Base-by-base conservation (phyloP, 2,329 filamentous ascomycete genomes). In the Aspergillus novoparasiticus region DNA sequence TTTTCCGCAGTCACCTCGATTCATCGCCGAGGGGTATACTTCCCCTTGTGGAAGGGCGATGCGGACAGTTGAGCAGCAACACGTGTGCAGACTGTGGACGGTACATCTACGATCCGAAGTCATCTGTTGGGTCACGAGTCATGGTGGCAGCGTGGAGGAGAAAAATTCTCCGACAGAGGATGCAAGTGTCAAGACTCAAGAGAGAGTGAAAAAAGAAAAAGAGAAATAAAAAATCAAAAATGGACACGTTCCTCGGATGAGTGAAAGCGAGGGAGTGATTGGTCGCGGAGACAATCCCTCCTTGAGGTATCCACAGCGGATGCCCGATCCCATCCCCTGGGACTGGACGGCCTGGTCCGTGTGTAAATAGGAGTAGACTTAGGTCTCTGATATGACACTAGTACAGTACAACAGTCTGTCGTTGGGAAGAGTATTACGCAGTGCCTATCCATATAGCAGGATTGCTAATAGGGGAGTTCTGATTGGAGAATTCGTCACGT, bases 111-210 rank as follows among this genome's bases (percentile, higher is more conserved):
- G 51, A 54, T 48, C 54, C 53, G 54, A 41, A 34, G 21, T 62
- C 60, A 62, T 28, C 55, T 58, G 60, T 39, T 54, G 9, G 39
- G 55, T 58, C 60, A 62, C 60, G 55, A 61, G 59, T 48, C 39
- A 34, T 30, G 30, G 30, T 54, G 51, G 51, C 51, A 53, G 30
- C 50, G n/a, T 36, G 10, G 45, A 32, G 21, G 46, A 59, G 48
- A 28, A 53, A 45, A 58, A 30, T 48, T 54, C 36, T 51, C 51
- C 51, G 51, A 36, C 11, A 23, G n/a, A 16, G 10, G 46, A 50
- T 36, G 51, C 51, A 23, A 54, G 51, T 54, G 30, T 54, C 32
- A 34, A 23, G n/a, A 26, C 23, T 26, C 23, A 26, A 50, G 32
- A 26, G 36, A 53, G 6, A 32, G 23, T 26, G 19, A n/a, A 41